A percentile compares a stretch with the other conserved stretches of the same genome.
Conservation (phyloP, 768 basidiomycete species). For the Exsudoporus frostii region DNA sequence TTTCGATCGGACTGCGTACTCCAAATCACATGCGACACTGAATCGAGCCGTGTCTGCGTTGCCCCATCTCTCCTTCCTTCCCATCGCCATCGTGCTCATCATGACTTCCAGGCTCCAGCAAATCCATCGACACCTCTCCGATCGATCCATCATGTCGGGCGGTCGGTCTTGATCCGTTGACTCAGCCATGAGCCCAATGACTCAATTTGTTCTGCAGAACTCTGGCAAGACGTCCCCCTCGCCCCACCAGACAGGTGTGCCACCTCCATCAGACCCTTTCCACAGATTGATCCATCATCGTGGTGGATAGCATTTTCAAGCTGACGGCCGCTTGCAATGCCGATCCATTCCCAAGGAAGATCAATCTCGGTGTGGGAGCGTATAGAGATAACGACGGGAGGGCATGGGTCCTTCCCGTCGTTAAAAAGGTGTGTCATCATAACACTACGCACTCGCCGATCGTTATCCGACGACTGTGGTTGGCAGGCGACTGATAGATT, state of each 20-base stretch:
- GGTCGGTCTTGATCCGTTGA: slow-evolving; percentile 39
- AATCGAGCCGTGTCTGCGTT: not conserved
- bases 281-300: slow-evolving; percentile 6
- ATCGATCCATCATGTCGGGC: slow-evolving; percentile 45
- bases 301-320: slow-evolving; percentile 71
- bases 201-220: slow-evolving; percentile 43
- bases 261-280: not conserved
- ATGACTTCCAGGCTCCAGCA: slow-evolving; percentile 64
- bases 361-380: slow-evolving; percentile 92
- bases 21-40: slow-evolving; percentile 21
- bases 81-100: slow-evolving; percentile 4
- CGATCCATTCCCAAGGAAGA: slow-evolving; percentile 70
- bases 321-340: slow-evolving; percentile 87
- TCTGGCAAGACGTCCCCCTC: slow-evolving; percentile 73
- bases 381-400: slow-evolving; percentile 86
- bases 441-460: not conserved
- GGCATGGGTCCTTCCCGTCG: slow-evolving; percentile 90
- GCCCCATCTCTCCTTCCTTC: not conserved
- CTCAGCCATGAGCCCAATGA: not conserved
- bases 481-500: slow-evolving; percentile 69
- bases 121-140: slow-evolving; percentile 50
- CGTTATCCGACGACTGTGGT: not conserved
- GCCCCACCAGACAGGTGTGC: slow-evolving; percentile 81
- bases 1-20: not conserved
- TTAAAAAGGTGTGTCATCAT: slow-evolving; percentile 68